These are phyloP conservation scores for Logfia minima DNA, from an alignment of 129 eudicot species.

Conservation along the genomic window DNA sequence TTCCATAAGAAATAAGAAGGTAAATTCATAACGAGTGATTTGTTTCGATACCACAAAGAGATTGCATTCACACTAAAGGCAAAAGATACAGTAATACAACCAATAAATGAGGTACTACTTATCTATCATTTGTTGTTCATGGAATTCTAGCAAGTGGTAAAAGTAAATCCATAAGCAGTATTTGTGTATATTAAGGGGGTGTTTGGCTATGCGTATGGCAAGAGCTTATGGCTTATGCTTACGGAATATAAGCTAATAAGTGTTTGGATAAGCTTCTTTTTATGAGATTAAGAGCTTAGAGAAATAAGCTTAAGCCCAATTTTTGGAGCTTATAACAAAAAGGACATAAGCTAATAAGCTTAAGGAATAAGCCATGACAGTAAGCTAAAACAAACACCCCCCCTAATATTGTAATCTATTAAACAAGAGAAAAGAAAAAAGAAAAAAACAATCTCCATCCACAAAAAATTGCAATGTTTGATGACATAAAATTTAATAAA, in stretches of 20 bases:
- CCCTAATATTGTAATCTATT: not conserved
- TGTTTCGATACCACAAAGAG: not conserved
- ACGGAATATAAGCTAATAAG: not conserved
- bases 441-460: not conserved
- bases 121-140: not conserved
- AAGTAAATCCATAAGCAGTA: not conserved
- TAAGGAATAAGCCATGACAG: not conserved
- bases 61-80: not conserved
- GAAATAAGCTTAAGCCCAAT: not conserved
- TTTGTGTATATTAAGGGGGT: not conserved
- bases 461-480: not conserved
- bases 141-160: not conserved
- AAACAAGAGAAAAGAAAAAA: not conserved
- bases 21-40: conserved; percentile 11
- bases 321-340: not conserved
- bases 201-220: not conserved
- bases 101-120: not conserved
- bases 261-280: not conserved
- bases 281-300: not conserved
- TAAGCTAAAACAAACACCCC: not conserved
- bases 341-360: not conserved
- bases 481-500: not conserved
- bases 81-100: not conserved
- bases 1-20: not conserved
- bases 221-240: not conserved